Percentiles rank a stretch among this genome's conserved stretches.
phyloP scores from a whole-genome alignment of 345 rosid species.

The Aquilaria malaccensis region DNA sequence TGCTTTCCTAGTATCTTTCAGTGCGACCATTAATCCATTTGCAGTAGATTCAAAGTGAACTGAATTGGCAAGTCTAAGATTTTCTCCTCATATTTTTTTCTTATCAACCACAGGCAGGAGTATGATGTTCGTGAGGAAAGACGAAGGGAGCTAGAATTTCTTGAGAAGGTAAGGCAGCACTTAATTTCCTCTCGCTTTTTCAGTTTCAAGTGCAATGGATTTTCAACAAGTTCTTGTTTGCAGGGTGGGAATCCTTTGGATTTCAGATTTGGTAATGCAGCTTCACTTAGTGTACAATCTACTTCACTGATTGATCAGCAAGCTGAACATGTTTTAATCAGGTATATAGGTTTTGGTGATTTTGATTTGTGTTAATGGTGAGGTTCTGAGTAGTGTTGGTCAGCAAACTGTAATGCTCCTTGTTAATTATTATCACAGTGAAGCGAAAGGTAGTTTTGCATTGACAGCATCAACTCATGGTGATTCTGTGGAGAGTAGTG shows the following conservation, averaged over 20 bases:
- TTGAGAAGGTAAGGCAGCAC: slow-evolving; percentile 67
- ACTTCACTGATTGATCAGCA: slow-evolving; percentile 75
- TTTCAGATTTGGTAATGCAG: slow-evolving; percentile 63
- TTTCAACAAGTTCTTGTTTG: slow-evolving; percentile 15
- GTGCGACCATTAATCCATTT: not conserved
- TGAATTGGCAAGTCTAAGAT: not conserved
- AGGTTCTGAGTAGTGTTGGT: slow-evolving; percentile 6
- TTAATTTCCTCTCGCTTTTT: slow-evolving; percentile 15
- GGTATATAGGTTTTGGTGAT: slow-evolving; percentile 37
- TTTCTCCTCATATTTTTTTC: slow-evolving; percentile 1
- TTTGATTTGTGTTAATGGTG: slow-evolving; percentile 7
- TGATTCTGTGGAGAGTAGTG: slow-evolving; percentile 91
- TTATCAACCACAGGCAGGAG: slow-evolving; percentile 66
- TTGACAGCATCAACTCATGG: slow-evolving; percentile 80
- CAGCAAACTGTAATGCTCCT: slow-evolving; percentile 16
- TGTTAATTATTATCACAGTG: slow-evolving; percentile 42
- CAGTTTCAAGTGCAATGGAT: slow-evolving; percentile 5
- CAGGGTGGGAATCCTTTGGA: slow-evolving; percentile 98
- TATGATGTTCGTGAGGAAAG: slow-evolving; percentile 92
- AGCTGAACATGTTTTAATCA: slow-evolving; percentile 56
- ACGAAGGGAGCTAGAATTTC: slow-evolving; percentile 81
- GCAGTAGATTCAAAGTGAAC: not conserved
- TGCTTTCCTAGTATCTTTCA: slow-evolving; percentile 3
- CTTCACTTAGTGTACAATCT: slow-evolving; percentile 80
- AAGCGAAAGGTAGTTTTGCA: slow-evolving; percentile 90